Conservation (phyloP, 176 grass and related monocot genomes). For the Carex myosuroides region DNA sequence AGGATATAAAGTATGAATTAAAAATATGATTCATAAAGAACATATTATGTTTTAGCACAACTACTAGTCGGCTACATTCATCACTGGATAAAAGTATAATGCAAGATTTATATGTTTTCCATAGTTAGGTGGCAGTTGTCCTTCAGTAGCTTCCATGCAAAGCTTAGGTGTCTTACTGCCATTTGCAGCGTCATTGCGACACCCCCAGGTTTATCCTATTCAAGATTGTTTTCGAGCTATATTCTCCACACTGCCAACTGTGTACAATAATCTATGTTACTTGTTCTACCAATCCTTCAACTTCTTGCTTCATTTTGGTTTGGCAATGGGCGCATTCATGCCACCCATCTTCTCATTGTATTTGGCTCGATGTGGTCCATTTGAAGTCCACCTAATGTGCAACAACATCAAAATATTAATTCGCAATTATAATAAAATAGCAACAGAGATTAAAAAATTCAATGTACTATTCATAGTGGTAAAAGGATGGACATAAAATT, state of each 20-base stretch:
- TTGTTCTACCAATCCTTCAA: conserved; percentile 75
- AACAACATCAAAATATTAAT: neutral
- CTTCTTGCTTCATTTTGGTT: conserved; percentile 93
- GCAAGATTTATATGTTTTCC: neutral
- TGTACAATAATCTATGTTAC: neutral
- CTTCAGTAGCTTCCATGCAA: too few relatives aligned
- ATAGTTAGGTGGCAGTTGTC: neutral
- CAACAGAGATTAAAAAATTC: neutral
- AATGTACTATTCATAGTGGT: neutral
- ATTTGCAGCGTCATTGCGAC: too few relatives aligned
- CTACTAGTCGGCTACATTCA: neutral
- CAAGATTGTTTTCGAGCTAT: neutral
- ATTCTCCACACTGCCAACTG: neutral
- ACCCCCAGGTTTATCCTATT: neutral
- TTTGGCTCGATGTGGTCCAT: conserved; percentile 68
- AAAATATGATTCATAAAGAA: neutral
- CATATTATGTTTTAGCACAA: neutral
- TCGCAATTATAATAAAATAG: neutral
- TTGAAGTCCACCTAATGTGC: conserved; percentile 50
- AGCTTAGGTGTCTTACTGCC: too few relatives aligned
- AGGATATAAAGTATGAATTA: neutral
- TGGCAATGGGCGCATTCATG: conserved; percentile 75
- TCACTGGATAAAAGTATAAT: neutral
- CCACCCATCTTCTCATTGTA: conserved; percentile 91
- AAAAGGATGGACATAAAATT: too few relatives aligned